Percentiles rank a stretch among this genome's conserved stretches.
Conservation (phyloP, 352 stramenopile species). For the Phytophthora pluvialis region DNA sequence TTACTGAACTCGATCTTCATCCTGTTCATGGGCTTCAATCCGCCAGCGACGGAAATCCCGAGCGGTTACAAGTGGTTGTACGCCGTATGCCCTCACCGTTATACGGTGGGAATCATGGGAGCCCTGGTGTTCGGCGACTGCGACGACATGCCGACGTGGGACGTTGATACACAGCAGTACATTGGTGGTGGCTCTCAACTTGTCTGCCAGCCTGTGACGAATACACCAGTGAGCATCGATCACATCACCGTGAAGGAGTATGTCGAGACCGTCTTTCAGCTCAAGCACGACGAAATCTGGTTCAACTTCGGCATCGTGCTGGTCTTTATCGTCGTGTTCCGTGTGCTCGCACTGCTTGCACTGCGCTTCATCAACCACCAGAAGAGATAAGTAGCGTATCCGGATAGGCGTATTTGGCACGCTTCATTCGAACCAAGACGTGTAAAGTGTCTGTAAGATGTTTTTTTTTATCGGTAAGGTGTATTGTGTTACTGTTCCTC, state of each 20-base stretch:
- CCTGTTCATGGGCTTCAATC: slow-evolving; percentile 59
- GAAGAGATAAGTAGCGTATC: slow-evolving; percentile 38
- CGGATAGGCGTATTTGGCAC: no score
- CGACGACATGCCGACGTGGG: slow-evolving; percentile 24
- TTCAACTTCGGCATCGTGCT: slow-evolving; percentile 42
- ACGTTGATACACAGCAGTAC: slow-evolving; percentile 18
- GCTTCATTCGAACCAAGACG: no score
- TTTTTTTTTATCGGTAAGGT: no score
- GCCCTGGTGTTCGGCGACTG: slow-evolving; percentile 32
- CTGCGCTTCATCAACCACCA: slow-evolving; percentile 54
- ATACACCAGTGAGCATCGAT: slow-evolving; percentile 22
- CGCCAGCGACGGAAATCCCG: slow-evolving; percentile 48
- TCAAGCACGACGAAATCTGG: slow-evolving; percentile 52
- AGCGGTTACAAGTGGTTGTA: slow-evolving; percentile 55
- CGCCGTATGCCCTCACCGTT: slow-evolving; percentile 29
- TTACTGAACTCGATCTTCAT: slow-evolving; percentile 58
- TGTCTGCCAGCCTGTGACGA: slow-evolving; percentile 27
- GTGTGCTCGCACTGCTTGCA: slow-evolving; percentile 39
- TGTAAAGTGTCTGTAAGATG: no score
- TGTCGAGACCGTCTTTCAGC: slow-evolving; percentile 45
- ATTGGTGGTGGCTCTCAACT: slow-evolving; percentile 16
- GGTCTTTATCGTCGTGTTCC: slow-evolving; percentile 44
- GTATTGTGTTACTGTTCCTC: no score
- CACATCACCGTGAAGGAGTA: slow-evolving; percentile 48
- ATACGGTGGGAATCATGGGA: slow-evolving; percentile 26